Percentiles rank a stretch among this genome's conserved stretches.
Evolutionary conservation across 805 yeast genomes (phyloP).

Genomic region (Candida glaebosa): DNA sequence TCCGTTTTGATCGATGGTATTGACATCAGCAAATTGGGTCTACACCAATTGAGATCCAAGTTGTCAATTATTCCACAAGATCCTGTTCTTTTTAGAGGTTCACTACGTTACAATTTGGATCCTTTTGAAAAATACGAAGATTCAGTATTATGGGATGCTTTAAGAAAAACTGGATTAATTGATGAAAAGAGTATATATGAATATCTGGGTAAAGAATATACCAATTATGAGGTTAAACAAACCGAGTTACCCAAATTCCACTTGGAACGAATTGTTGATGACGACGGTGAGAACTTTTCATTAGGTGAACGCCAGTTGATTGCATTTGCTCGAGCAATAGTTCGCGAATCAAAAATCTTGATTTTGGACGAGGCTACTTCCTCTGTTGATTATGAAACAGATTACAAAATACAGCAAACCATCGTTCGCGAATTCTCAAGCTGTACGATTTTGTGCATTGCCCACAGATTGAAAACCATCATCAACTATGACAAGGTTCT

Average conservation of each 20-base stretch:
- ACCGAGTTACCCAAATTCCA: constrained; percentile 37
- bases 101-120: constrained; percentile 72
- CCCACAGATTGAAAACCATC: constrained; percentile 37
- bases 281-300: constrained; percentile 34
- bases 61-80: constrained; percentile 87
- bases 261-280: constrained; percentile 32
- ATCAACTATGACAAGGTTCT: constrained; percentile 32
- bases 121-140: constrained; percentile 64
- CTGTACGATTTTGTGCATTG: constrained; percentile 37
- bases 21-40: constrained; percentile 61
- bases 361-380: constrained; percentile 40
- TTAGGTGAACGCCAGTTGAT: constrained; percentile 37
- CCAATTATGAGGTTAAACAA: constrained; percentile 12
- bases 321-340: constrained; percentile 37
- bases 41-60: constrained; percentile 63
- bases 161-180: constrained; percentile 39
- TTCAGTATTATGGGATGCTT: constrained; percentile 62
- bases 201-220: constrained; percentile 19
- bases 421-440: constrained; percentile 28
- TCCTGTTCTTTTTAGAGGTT: constrained; percentile 79
- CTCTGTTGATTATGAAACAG: constrained; percentile 38
- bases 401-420: constrained; percentile 31
- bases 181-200: constrained; percentile 2
- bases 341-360: constrained; percentile 33
- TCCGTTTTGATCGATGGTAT: constrained; percentile 63